phyloP scores from a whole-genome alignment of 192 early-diverging fungal genomes.

The Entophlyctis luteolus region DNA sequence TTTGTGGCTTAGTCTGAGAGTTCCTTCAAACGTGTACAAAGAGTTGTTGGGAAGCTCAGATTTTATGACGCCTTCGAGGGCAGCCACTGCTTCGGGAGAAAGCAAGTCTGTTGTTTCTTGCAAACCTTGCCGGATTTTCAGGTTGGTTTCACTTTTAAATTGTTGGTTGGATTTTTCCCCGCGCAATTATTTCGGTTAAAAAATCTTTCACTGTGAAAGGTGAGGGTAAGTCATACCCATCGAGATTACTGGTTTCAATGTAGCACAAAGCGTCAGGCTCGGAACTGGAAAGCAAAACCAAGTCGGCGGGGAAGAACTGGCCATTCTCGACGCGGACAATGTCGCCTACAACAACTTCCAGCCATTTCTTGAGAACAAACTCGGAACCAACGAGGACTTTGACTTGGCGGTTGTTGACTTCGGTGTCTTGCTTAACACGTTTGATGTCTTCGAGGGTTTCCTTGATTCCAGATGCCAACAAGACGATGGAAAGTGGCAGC shows the following conservation, averaged over 20 bases:
- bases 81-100: conserved; percentile 65
- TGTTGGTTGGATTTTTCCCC: too few species aligned
- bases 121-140: conserved; percentile 93
- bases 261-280: conserved; percentile 97
- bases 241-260: conserved; percentile 96
- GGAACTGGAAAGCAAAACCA: conserved; percentile 82
- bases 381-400: conserved; percentile 39
- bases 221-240: conserved; percentile 76
- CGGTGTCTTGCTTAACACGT: conserved; percentile 45
- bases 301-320: conserved; percentile 87
- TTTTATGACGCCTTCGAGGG: conserved; percentile 68
- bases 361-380: conserved; percentile 79
- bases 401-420: conserved; percentile 40
- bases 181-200: conserved; percentile 5
- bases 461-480: conserved; percentile 86
- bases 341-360: conserved; percentile 82
- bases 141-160: conserved; percentile 79
- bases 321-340: conserved; percentile 85
- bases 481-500: conserved; percentile 76
- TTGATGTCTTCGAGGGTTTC: conserved; percentile 85
- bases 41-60: conserved; percentile 94
- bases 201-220: too few species aligned
- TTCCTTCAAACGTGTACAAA: conserved; percentile 93
- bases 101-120: conserved; percentile 76
- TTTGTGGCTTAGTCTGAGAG: conserved; percentile 58